Conservation (phyloP, 176 grass and related monocot species). For the Neostapfia colusana region DNA sequence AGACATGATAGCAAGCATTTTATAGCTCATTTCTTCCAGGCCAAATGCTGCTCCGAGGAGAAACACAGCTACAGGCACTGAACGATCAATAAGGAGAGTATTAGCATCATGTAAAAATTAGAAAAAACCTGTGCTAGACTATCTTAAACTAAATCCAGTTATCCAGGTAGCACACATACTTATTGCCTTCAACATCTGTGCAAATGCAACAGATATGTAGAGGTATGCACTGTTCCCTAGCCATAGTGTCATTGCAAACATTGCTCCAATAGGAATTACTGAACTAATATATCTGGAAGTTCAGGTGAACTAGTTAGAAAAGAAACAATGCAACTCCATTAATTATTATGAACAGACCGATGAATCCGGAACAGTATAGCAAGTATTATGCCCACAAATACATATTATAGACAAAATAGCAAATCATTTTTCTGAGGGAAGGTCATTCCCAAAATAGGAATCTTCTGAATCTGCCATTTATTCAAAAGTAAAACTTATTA, state of each 20-base stretch:
- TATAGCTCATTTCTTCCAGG: slow-evolving; percentile 83
- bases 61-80: slow-evolving; percentile 99
- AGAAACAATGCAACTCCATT: background rate
- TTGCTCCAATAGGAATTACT: slow-evolving; percentile 94
- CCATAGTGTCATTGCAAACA: slow-evolving; percentile 99
- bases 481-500: background rate
- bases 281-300: slow-evolving; percentile 91
- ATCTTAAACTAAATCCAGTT: slow-evolving; percentile 22
- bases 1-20: slow-evolving; percentile 96
- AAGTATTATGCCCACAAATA: slow-evolving; percentile 4
- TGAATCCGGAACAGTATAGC: background rate
- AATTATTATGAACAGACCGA: slow-evolving; percentile 7
- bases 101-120: slow-evolving; percentile 18
- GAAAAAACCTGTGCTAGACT: background rate
- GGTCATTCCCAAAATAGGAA: background rate
- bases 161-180: slow-evolving; percentile 53
- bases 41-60: slow-evolving; percentile 81
- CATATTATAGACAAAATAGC: background rate
- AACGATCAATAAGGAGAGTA: slow-evolving; percentile 30
- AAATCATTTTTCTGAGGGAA: background rate
- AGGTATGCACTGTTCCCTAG: slow-evolving; percentile 97
- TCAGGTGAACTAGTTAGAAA: slow-evolving; percentile 12
- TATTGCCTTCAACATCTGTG: slow-evolving; percentile 98
- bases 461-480: background rate
- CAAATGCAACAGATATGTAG: slow-evolving; percentile 99